Percentiles rank a stretch among this genome's conserved stretches.
These are phyloP conservation scores for Kodamaea lidongshanica DNA, from an alignment of 805 yeast species.

Conservation along the genomic window DNA sequence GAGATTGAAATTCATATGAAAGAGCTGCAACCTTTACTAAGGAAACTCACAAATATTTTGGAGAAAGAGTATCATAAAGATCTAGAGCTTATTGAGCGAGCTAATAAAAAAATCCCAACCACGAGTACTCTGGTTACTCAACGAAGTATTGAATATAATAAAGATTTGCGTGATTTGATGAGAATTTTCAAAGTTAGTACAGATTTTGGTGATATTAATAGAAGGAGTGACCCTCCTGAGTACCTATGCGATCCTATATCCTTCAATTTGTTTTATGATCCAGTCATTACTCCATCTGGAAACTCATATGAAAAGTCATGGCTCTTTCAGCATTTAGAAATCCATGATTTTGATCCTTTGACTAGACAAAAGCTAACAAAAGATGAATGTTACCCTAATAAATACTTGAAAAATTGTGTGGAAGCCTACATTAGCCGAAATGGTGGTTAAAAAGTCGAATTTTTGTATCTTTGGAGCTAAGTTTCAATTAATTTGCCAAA, in stretches of 20 bases:
- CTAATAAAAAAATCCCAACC: constrained; percentile 2
- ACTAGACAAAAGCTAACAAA: constrained; percentile 19
- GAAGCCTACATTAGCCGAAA: constrained; percentile 9
- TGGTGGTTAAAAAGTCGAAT: background rate
- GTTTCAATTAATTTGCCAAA: no score
- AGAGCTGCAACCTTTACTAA: constrained; percentile 8
- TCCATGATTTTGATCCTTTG: constrained; percentile 34
- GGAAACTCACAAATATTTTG: constrained; percentile 6
- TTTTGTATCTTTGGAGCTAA: no score
- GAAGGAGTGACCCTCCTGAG: constrained; percentile 21
- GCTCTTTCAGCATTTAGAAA: constrained; percentile 29
- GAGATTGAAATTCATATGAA: constrained; percentile 6
- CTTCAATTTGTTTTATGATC: constrained; percentile 35
- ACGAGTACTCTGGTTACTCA: constrained; percentile 5
- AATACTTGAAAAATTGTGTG: constrained; percentile 9
- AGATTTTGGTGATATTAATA: constrained; percentile 3
- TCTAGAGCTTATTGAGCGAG: constrained; percentile 5
- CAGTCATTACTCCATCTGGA: constrained; percentile 41
- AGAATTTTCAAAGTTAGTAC: constrained; percentile 7
- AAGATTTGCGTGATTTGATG: constrained; percentile 8
- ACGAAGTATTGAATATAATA: constrained; percentile 8
- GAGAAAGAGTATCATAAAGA: constrained; percentile 11
- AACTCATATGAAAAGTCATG: constrained; percentile 36
- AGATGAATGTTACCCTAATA: constrained; percentile 11
- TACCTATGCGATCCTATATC: constrained; percentile 35